Evolutionary conservation across 768 basidiomycete genomes (phyloP), one percentile per base, ranked within the genome.

Genomic region (Tulasnella sp.): DNA sequence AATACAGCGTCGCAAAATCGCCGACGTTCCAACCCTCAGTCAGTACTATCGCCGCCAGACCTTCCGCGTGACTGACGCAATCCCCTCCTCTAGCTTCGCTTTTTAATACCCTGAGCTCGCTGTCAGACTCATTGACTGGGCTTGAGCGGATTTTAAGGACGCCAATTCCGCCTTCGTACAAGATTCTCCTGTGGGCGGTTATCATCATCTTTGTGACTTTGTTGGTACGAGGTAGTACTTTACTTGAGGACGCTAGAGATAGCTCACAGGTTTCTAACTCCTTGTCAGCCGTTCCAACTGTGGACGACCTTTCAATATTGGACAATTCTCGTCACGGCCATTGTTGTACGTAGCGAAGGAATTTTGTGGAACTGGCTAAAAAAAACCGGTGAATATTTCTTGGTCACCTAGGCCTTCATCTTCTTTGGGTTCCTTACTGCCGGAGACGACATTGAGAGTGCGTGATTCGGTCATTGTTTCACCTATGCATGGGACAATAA

Each of bases 121-220:
- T 83, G n/a, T 89, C 90, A 3, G 91, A 93, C 78, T 88, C 89
- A 39, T 85, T 93, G 72, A 92, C 92, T 14, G 91, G 91, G 5
- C 86, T 93, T 1, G 92, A 94, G 82, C 87, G 93, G 48, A 92
- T 93, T 80, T 86, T 93, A 4, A 93, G 92, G 0, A 92, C 92
- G 1, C 92, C 92, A 3, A 92, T 94, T 71, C 93, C 92, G 16
- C 93, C 92, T 85, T 93, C 92, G 89, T 92, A 92, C 82, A 90
- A 90, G 0, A 85, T 91, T 46, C 93, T 93, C 83, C 85, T 93
- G 58, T 93, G 92, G 92, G 83, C 87, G 0, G 90, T 92, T 27
- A 91, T 91, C 2, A 80, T 88, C 48, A 83, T 93, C 19, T 93
- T 92, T 83, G 89, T 89, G 83, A 83, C 92, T 44, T 85, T 88